Evolutionary conservation across 768 basidiomycete genomes (phyloP), one percentile per base, ranked within the genome.

Genomic region (Mycena vulgaris): DNA sequence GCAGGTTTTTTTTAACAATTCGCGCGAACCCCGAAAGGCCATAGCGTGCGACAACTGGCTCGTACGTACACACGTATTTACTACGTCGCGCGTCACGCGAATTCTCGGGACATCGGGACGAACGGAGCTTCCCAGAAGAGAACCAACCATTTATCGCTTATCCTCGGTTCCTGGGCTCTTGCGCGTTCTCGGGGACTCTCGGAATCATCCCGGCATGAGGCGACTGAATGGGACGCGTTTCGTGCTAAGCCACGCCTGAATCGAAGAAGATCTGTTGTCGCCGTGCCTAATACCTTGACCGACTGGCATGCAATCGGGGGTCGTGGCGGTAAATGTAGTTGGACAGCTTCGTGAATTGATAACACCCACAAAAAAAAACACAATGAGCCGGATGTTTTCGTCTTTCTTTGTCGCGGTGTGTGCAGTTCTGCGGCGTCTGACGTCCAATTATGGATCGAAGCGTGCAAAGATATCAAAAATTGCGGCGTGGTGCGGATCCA

Each of bases 101-200:
- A 52, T 25, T 17, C 40, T 63, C 67, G 67, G 60, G 13, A 28
- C 52, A 49, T 40, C 67, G 61, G 68, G 16, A 49, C 68, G 68
- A 30, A 48, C 59, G 37, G 39, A n/a, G 48, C 61, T 63, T 64
- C 30, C 19, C 16, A 63, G 60, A 56, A 57, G 45, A 57, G 53
- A 63, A 62, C 42, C 52, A 37, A 40, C 42, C 21, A 16, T 40
- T 37, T 19, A 42, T 42, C 48, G 37, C 49, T 25, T 61, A 56
- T 49, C 53, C 53, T 63, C 61, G 61, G 68, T 69, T 69, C 68
- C 68, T 69, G 40, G 49, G 57, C 57, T 66, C n/a, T 33, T 56
- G 39, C 28, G 48, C 55, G 35, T 39, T 39, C 27, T 52, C 31
- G 42, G 37, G 21, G 16, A 47, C n/a, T 45, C 28, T 31, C 62